These are phyloP conservation scores for Butyriboletus loyo DNA, from an alignment of 768 basidiomycete species.

Conservation along the genomic window DNA sequence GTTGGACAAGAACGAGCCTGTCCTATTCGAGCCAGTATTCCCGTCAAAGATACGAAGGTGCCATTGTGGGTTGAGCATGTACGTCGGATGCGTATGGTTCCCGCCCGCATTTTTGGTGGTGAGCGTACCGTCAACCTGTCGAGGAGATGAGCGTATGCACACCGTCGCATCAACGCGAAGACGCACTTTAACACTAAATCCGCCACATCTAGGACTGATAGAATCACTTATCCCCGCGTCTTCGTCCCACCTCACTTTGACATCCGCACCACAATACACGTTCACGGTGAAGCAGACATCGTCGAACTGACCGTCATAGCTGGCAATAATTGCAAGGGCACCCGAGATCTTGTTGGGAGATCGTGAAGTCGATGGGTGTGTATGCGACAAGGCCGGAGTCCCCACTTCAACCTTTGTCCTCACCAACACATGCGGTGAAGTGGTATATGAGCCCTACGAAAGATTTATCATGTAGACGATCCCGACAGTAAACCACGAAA, in stretches of 20 bases:
- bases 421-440: conserved; percentile 43
- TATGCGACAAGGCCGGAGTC: conserved; percentile 23
- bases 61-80: conserved; percentile 91
- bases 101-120: conserved; percentile 79
- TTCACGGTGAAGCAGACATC: conserved; percentile 69
- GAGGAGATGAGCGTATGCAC: background rate
- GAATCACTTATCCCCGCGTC: conserved; percentile 17
- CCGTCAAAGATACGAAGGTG: conserved; percentile 54
- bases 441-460: conserved; percentile 42
- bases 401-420: conserved; percentile 12
- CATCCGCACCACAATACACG: conserved; percentile 40
- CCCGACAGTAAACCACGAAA: background rate
- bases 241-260: conserved; percentile 48
- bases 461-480: background rate
- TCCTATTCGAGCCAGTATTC: conserved; percentile 4
- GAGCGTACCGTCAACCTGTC: conserved; percentile 59
- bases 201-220: background rate
- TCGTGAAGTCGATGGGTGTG: background rate
- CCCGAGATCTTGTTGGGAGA: conserved; percentile 32
- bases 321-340: conserved; percentile 52
- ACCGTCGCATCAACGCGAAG: background rate
- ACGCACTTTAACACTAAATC: conserved; percentile 17
- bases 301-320: conserved; percentile 63
- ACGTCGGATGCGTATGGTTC: conserved; percentile 74
- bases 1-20: background rate